Evolutionary conservation across 768 basidiomycete species (phyloP).

Genomic region (Tubosaeta sp.): DNA sequence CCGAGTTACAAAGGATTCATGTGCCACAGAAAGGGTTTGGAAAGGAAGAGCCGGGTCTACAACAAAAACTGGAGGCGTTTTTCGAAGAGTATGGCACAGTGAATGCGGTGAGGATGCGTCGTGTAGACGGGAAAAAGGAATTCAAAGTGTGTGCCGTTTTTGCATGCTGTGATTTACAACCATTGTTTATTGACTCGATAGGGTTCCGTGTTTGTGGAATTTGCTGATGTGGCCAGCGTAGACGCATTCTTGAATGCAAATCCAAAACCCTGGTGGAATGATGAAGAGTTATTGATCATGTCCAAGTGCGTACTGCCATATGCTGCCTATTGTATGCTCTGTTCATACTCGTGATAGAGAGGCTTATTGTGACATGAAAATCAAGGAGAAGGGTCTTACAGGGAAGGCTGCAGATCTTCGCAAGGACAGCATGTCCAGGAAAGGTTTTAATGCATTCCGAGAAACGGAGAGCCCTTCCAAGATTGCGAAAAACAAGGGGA

Average conservation of each 20-base stretch:
- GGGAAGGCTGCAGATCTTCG: slow-evolving; percentile 64
- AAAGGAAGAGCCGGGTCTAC: slow-evolving; percentile 57
- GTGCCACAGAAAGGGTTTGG: slow-evolving; percentile 80
- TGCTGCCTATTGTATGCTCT: neutral
- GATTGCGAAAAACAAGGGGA: slow-evolving; percentile 35
- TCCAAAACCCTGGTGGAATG: slow-evolving; percentile 79
- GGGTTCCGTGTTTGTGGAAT: slow-evolving; percentile 95
- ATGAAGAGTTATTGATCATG: slow-evolving; percentile 75
- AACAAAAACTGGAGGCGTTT: slow-evolving; percentile 72
- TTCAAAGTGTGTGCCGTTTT: slow-evolving; percentile 66
- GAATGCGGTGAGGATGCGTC: slow-evolving; percentile 84
- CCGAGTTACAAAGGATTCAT: neutral
- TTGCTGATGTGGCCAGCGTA: slow-evolving; percentile 62
- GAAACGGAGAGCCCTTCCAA: slow-evolving; percentile 49
- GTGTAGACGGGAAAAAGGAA: slow-evolving; percentile 69
- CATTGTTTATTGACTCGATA: slow-evolving; percentile 26
- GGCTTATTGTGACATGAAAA: slow-evolving; percentile 93
- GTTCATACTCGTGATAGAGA: slow-evolving; percentile 42
- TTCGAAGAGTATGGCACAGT: slow-evolving; percentile 74
- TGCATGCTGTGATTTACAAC: neutral
- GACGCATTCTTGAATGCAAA: slow-evolving; percentile 76
- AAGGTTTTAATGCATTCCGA: slow-evolving; percentile 78
- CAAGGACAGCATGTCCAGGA: slow-evolving; percentile 47
- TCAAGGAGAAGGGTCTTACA: slow-evolving; percentile 86
- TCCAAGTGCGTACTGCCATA: slow-evolving; percentile 57